phyloP scores from a whole-genome alignment of 2,329 filamentous ascomycete genomes.

The Aspergillus uvarum region DNA sequence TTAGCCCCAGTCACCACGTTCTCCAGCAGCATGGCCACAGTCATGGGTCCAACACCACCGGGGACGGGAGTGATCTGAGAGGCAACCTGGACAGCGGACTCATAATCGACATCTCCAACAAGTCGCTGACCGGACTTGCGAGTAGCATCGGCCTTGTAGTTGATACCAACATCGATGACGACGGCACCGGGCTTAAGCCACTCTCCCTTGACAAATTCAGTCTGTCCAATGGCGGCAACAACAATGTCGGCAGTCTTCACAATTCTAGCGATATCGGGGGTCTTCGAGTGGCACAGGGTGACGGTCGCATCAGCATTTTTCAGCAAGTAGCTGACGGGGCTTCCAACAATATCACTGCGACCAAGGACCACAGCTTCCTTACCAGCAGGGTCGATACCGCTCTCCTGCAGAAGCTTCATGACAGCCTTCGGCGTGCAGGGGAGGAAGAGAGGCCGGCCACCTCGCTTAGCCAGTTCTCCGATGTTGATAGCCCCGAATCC shows the following conservation, averaged over 20 bases:
- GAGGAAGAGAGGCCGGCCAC: constrained; percentile 82
- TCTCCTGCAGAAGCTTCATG: constrained; percentile 85
- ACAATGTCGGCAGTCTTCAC: constrained; percentile 85
- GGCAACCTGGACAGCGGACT: constrained; percentile 77
- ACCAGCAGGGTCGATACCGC: constrained; percentile 77
- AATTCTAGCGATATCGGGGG: constrained; percentile 67
- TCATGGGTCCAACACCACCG: constrained; percentile 97
- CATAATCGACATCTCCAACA: constrained; percentile 93
- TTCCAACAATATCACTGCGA: constrained; percentile 94
- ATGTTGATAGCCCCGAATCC: constrained; percentile 94
- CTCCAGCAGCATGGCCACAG: constrained; percentile 94
- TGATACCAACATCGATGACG: constrained; percentile 96
- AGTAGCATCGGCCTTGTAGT: constrained; percentile 83
- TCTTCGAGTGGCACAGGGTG: constrained; percentile 92
- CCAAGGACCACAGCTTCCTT: constrained; percentile 95
- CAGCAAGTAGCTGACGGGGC: constrained; percentile 91
- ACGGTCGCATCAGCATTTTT: constrained; percentile 96
- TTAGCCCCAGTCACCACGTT: constrained; percentile 89
- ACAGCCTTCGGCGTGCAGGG: constrained; percentile 97
- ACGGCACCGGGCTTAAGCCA: constrained; percentile 95
- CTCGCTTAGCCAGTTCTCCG: constrained; percentile 93
- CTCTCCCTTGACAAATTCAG: constrained; percentile 86
- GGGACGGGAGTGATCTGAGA: constrained; percentile 95
- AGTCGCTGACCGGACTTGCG: constrained; percentile 92
- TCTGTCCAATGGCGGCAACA: constrained; percentile 84